These are phyloP conservation scores for Malassezia sp. DNA, from an alignment of 1,284 basidiomycete genomes.

Conservation along the genomic window DNA sequence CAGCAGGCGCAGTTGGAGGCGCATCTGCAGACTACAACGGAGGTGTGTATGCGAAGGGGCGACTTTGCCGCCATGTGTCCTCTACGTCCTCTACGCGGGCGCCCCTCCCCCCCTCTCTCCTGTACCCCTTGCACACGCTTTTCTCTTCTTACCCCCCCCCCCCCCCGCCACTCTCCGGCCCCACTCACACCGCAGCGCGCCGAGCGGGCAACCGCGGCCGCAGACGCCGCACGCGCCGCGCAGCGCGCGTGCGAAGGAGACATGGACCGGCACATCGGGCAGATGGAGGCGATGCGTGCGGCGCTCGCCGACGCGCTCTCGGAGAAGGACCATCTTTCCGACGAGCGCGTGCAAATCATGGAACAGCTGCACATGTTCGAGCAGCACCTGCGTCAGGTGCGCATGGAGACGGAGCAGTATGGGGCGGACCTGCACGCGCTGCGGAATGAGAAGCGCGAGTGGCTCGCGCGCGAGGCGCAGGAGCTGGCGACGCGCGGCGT, in stretches of 20 bases:
- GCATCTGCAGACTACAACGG: constrained; percentile 9
- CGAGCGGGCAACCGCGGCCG: neutral
- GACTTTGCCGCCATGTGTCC: too few species aligned
- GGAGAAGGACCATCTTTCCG: constrained; percentile 16
- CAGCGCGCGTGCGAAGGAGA: constrained; percentile 9
- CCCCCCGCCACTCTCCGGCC: too few species aligned
- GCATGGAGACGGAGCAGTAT: constrained; percentile 15
- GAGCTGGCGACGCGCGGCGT: constrained; percentile 1
- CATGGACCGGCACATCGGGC: constrained; percentile 11
- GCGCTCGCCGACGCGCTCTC: constrained; percentile 8
- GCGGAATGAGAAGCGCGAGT: constrained; percentile 2
- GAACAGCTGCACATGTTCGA: constrained; percentile 15
- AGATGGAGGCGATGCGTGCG: constrained; percentile 7
- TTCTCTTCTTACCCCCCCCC: too few species aligned
- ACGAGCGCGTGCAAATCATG: constrained; percentile 12
- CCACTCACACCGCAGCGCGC: neutral
- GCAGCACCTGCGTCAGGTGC: constrained; percentile 15
- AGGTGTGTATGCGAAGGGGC: too few species aligned
- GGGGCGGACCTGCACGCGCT: constrained; percentile 9
- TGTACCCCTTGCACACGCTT: too few species aligned
- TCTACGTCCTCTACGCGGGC: too few species aligned
- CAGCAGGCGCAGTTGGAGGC: constrained; percentile 6
- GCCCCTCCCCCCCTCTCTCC: too few species aligned
- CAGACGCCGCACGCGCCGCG: constrained; percentile 1
- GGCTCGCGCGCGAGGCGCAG: neutral